Evolutionary conservation across 2,329 filamentous ascomycete species (phyloP), one percentile per base, ranked within the genome.

Genomic region (Rugonectria rugulosa): DNA sequence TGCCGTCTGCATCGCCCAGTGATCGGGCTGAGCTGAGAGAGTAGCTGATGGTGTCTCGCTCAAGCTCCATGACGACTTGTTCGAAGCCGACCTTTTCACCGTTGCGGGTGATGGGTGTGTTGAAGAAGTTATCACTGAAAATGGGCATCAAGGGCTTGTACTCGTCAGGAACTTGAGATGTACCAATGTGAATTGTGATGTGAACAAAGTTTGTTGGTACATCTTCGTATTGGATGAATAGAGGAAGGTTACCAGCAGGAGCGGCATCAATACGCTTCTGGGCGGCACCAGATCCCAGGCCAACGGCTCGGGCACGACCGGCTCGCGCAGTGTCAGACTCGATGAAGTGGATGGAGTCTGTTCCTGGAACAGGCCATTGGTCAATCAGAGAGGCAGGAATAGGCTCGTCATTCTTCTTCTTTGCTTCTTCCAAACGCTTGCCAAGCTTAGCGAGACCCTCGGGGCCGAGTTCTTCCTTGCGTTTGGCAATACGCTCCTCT

Each of bases 151-250:
- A 76, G 4, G 95, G 95, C 70, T 94, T 92, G 56, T 94, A 82
- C 60, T 93, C 85, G n/a, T 89, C 82, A 0, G 93, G 91, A 1
- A 97, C 80, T 26, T 85, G 79, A 2, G 87, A 83, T 1, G 92
- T 96, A 47, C 91, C 91, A 44, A 98, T 79, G 52, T 95, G 86
- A 19, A 98, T 75, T 42, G 86, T 88, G 54, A 98, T 83, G 65
- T 94, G 89, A 6, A 96, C 92, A 72, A 99, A 99, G 69, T 92
- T 96, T 56, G 91, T 96, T 2, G 89, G 88, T 12, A 98, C 92
- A 68, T 97, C 88, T 74, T 99, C 95, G 63, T 96, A 99, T 74
- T 99, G 94, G n/a, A 99, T 82, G 74, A 97, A 99, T 3, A 98
- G 78, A 0, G 92, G 89, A n/a, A 88, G 71, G 29, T 88, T 74